These are phyloP conservation scores for Metarhizium sp. DNA, from an alignment of 2,329 filamentous ascomycete genomes.

Conservation along the genomic window DNA sequence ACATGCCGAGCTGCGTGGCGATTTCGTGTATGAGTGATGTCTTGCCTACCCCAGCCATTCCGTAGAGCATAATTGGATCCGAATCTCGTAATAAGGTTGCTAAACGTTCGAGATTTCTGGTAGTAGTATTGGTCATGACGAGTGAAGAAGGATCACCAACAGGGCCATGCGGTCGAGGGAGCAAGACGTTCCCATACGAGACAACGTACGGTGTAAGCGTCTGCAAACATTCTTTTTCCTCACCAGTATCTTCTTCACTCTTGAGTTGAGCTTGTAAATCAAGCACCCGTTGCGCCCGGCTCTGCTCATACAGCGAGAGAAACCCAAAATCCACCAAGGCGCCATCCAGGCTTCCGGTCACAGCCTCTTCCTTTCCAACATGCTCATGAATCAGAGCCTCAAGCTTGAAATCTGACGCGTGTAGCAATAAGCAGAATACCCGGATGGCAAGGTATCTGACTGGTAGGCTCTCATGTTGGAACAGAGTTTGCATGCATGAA, in stretches of 20 bases:
- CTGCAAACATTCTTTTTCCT: slow-evolving; percentile 18
- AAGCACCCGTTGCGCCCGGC: slow-evolving; percentile 37
- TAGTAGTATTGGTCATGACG: slow-evolving; percentile 64
- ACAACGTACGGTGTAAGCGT: slow-evolving; percentile 51
- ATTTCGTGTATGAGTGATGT: slow-evolving; percentile 77
- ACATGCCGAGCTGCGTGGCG: slow-evolving; percentile 69
- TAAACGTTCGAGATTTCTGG: slow-evolving; percentile 60
- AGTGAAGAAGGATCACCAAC: slow-evolving; percentile 39
- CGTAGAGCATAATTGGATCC: slow-evolving; percentile 71
- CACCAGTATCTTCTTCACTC: slow-evolving; percentile 8
- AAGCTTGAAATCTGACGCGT: slow-evolving; percentile 69
- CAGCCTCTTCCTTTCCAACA: slow-evolving; percentile 48
- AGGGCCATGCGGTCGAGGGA: slow-evolving; percentile 52
- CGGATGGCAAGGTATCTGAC: slow-evolving; percentile 76
- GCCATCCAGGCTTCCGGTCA: slow-evolving; percentile 69
- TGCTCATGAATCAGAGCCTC: slow-evolving; percentile 61
- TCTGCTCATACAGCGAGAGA: slow-evolving; percentile 48
- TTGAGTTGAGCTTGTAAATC: slow-evolving; percentile 30
- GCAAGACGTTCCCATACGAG: slow-evolving; percentile 55
- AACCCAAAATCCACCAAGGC: slow-evolving; percentile 71
- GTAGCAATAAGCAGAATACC: slow-evolving; percentile 69
- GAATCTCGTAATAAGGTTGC: slow-evolving; percentile 56
- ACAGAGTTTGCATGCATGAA: slow-evolving; percentile 57
- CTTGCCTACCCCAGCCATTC: slow-evolving; percentile 81
- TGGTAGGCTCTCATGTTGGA: slow-evolving; percentile 47